Evolutionary conservation across 1,139 yeast species (phyloP).

Genomic region (Taiozyma sp.): DNA sequence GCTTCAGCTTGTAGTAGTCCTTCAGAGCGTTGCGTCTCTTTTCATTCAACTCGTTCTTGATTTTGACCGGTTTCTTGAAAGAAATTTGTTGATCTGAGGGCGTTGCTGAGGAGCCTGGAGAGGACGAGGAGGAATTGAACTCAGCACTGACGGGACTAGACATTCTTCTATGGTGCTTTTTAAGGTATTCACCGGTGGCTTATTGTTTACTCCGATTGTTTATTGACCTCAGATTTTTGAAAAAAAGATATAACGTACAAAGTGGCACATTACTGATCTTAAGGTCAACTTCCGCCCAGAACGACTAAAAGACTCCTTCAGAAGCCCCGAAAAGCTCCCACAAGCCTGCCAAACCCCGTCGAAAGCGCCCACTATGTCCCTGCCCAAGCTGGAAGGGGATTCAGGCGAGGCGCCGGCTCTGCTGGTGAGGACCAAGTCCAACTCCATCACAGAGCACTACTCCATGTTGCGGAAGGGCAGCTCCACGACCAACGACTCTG

Average conservation of each 20-base stretch:
- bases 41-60: slow-evolving; percentile 24
- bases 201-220: not conserved
- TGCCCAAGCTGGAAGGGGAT: not conserved
- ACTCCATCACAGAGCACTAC: slow-evolving; percentile 15
- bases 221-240: not conserved
- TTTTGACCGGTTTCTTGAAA: slow-evolving; percentile 27
- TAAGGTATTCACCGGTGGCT: not conserved
- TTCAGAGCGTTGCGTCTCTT: slow-evolving; percentile 38
- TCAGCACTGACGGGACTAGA: not conserved
- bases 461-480: slow-evolving; percentile 13
- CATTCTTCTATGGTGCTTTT: not conserved
- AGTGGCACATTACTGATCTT: not conserved
- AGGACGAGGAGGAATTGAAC: not conserved
- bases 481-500: slow-evolving; percentile 3
- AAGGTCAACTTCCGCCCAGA: not conserved
- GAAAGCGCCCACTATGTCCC: not conserved
- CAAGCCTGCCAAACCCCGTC: not conserved
- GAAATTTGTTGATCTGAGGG: slow-evolving; percentile 23
- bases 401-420: slow-evolving; percentile 1
- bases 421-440: slow-evolving; percentile 1
- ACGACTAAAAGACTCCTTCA: not conserved
- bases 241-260: not conserved
- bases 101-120: slow-evolving; percentile 10
- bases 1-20: slow-evolving; percentile 38
- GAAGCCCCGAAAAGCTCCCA: not conserved